Percentiles rank a stretch among this genome's conserved stretches.
phyloP scores from a whole-genome alignment of 2,329 filamentous ascomycete species.

The Neofusicoccum sp. region DNA sequence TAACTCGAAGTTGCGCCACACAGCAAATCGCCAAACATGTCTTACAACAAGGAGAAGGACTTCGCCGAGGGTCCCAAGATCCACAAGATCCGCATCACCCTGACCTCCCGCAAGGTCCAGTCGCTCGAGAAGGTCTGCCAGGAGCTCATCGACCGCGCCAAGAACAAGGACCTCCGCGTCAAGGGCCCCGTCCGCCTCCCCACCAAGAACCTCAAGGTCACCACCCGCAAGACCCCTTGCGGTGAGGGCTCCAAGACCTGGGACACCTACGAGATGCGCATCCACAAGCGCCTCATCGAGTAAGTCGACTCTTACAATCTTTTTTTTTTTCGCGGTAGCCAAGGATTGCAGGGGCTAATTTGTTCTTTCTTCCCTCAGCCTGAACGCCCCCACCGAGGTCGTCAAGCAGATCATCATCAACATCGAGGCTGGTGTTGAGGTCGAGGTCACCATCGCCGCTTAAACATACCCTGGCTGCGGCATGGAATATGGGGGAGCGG shows the following conservation, averaged over 20 bases:
- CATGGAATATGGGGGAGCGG: background rate
- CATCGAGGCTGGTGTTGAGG: constrained; percentile 90
- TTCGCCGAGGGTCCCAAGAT: constrained; percentile 91
- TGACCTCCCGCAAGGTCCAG: constrained; percentile 90
- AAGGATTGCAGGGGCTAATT: background rate
- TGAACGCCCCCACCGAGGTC: constrained; percentile 96
- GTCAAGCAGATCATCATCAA: constrained; percentile 97
- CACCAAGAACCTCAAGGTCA: constrained; percentile 95
- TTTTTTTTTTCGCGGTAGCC: background rate
- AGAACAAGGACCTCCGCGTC: constrained; percentile 96
- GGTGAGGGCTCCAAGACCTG: constrained; percentile 99
- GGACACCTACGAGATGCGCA: constrained; percentile 98
- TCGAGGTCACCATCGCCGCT: constrained; percentile 88
- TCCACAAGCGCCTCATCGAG: constrained; percentile 98
- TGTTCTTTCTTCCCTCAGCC: constrained; percentile 45
- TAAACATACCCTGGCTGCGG: constrained; percentile 41
- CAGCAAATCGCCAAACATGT: constrained; percentile 30
- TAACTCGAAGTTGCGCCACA: background rate
- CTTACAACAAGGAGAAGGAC: constrained; percentile 82
- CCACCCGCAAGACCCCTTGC: constrained; percentile 97
- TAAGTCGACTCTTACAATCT: constrained; percentile 45
- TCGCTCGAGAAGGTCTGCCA: constrained; percentile 93
- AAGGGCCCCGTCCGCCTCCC: constrained; percentile 98
- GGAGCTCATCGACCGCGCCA: constrained; percentile 97
- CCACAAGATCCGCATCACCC: constrained; percentile 98